Conservation (phyloP, 495 filamentous ascomycete genomes). For the Penicillium tannophilum region DNA sequence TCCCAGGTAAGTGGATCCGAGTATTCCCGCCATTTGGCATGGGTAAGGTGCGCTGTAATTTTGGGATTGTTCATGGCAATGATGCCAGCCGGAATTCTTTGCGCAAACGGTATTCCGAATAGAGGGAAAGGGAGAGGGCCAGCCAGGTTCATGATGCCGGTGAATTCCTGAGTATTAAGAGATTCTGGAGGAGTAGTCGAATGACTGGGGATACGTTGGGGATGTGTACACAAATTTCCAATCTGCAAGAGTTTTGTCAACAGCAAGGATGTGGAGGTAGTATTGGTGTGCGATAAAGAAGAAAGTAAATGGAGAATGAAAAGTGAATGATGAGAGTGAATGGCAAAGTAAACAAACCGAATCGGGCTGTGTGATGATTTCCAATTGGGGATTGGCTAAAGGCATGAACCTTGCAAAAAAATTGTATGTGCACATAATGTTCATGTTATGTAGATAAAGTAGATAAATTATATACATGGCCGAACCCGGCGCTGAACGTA, state of each 20-base stretch:
- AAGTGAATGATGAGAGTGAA: not conserved
- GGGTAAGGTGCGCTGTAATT: not conserved
- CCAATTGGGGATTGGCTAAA: too few species aligned
- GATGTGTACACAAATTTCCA: too few species aligned
- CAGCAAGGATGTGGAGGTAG: not conserved
- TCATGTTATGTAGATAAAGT: not conserved
- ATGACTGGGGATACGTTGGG: too few species aligned
- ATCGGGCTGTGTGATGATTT: too few species aligned
- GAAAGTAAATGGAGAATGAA: not conserved
- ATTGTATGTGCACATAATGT: not conserved
- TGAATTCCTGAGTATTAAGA: too few species aligned
- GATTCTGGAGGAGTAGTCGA: too few species aligned
- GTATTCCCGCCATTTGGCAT: not conserved
- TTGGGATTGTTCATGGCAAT: not conserved
- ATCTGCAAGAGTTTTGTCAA: not conserved
- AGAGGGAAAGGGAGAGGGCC: not conserved
- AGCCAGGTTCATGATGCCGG: not conserved
- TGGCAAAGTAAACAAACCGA: not conserved
- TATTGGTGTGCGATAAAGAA: not conserved
- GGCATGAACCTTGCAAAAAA: not conserved
- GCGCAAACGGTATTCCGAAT: not conserved
- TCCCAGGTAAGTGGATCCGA: not conserved
- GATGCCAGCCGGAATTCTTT: not conserved
- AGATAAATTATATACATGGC: constrained; percentile 7
- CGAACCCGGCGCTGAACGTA: not conserved